Base-by-base conservation (phyloP, 2,329 filamentous ascomycete species). In the Xylariaceae sp. region DNA sequence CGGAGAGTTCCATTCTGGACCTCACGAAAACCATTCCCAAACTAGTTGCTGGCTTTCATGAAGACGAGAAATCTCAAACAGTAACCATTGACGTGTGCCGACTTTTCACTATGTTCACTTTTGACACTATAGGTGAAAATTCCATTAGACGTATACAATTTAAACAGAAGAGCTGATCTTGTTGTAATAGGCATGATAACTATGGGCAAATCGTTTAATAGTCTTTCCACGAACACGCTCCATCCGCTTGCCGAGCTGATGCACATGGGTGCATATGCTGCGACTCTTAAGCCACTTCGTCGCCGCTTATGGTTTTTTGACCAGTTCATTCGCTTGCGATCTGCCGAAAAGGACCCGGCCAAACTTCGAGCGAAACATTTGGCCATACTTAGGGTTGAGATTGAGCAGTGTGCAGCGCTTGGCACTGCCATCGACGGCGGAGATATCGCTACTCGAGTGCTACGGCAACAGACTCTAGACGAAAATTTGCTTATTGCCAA, bases 391-490 rank as follows among this genome's bases (percentile, higher is more conserved):
- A 37, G 15, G 24, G 26, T 32, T 6, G 44, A 36, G 16, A n/a
- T 47, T 10, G 23, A 47, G 4, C 6, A 47, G 18, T 18, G 21
- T 3, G 26, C 20, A n/a, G 44, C 29, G 16, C 30, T 33, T 13
- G 30, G 30, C 11, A 11, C 30, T 13, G 15, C 30, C n/a, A n/a
- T n/a, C n/a, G 58, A 62, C 64, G 18, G 60, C 63, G 36, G 60
- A 70, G 53, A 62, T 66, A 13, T 61, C 55, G n/a, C 56, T 65
- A 3, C 59, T 73, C 4, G 64, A n/a, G n/a, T n/a, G n/a, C n/a
- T n/a, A n/a, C n/a, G n/a, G n/a, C n/a, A n/a, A n/a, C n/a, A n/a
- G n/a, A n/a, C n/a, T n/a, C n/a, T n/a, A n/a, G n/a, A n/a, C n/a
- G n/a, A n/a, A n/a, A n/a, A n/a, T n/a, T n/a, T n/a, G n/a, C n/a